phyloP scores from a whole-genome alignment of 805 yeast genomes.

The Metschnikowia vanudenii region DNA sequence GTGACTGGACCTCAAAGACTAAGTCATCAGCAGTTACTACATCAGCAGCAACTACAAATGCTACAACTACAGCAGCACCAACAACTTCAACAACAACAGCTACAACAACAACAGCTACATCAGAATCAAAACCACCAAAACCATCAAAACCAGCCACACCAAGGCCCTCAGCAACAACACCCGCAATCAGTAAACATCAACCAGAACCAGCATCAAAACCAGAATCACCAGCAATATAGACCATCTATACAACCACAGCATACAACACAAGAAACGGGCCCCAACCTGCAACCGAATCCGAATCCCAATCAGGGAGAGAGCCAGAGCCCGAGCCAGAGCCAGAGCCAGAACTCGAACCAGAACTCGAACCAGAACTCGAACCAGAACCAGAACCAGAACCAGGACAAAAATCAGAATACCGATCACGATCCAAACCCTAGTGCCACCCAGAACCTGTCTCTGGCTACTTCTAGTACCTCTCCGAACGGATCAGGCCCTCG shows the following conservation, averaged over 20 bases:
- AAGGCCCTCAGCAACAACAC: neutral
- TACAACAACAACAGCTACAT: conserved; percentile 6
- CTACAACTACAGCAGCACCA: conserved; percentile 17
- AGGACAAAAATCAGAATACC: no score
- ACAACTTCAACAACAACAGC: conserved; percentile 16
- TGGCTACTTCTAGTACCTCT: neutral
- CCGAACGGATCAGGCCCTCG: neutral
- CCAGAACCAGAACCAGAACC: neutral
- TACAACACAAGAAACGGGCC: neutral
- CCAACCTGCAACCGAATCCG: no score
- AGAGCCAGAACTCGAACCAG: no score
- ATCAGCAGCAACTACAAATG: conserved; percentile 17
- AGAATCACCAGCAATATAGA: no score
- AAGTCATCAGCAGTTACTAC: conserved; percentile 16
- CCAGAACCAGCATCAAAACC: neutral
- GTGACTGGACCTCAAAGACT: neutral
- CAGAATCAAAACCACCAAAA: conserved; percentile 6
- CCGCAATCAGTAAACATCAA: neutral
- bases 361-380: no score
- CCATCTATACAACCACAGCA: neutral
- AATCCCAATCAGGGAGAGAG: no score
- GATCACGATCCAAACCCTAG: neutral
- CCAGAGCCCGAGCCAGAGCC: no score
- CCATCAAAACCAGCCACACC: no score
- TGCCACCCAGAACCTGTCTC: neutral